Conservation (phyloP, 331 rosid species). For the Arachis monticola region DNA sequence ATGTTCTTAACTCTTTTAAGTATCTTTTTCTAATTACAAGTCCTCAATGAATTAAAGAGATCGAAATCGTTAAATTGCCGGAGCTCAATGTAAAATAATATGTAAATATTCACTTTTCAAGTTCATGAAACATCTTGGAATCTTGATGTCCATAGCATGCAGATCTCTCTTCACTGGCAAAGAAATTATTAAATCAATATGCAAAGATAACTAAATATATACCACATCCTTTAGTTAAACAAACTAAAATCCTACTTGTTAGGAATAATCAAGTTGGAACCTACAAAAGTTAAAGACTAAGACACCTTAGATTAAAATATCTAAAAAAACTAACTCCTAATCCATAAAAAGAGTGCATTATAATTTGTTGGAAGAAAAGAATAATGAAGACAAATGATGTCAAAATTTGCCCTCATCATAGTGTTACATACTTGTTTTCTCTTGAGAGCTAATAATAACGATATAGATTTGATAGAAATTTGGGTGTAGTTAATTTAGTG, state of each 20-base stretch:
- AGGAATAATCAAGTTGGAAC: background rate
- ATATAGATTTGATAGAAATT: too few species aligned
- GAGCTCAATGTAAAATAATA: background rate
- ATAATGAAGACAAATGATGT: background rate
- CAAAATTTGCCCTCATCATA: too few species aligned
- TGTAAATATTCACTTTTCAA: conserved; percentile 17
- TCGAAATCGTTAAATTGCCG: too few species aligned
- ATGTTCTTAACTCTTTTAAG: too few species aligned
- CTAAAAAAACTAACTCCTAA: background rate
- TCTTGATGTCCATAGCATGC: conserved; percentile 10
- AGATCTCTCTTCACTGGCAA: background rate
- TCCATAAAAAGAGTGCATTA: background rate
- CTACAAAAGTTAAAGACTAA: conserved; percentile 26
- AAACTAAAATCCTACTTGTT: background rate
- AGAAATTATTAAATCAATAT: background rate
- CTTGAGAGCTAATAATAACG: too few species aligned
- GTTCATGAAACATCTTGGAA: background rate
- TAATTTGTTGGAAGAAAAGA: background rate
- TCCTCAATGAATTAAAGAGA: too few species aligned
- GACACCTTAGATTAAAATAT: background rate
- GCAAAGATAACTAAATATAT: background rate
- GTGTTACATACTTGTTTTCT: too few species aligned
- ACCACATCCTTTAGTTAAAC: background rate
- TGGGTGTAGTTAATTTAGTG: too few species aligned
- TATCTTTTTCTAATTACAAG: too few species aligned